Evolutionary conservation across 768 basidiomycete genomes (phyloP).

Genomic region (Amanita rubescens): DNA sequence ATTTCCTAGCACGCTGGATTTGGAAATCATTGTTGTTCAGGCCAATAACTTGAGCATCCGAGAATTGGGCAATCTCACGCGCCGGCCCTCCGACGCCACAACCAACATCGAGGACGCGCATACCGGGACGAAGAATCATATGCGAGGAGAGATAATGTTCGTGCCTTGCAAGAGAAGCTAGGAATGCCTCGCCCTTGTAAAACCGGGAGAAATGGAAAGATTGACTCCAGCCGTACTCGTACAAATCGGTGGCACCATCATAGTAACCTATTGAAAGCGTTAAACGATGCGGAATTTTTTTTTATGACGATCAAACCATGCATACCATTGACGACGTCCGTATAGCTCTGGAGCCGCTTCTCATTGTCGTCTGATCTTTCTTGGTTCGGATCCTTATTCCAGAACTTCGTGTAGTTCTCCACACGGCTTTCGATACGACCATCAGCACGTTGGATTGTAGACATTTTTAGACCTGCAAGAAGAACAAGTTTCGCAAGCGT

Average conservation of each 20-base stretch:
- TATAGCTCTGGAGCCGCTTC: slow-evolving; percentile 74
- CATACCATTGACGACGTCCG: slow-evolving; percentile 90
- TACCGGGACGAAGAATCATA: slow-evolving; percentile 79
- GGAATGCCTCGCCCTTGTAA: slow-evolving; percentile 82
- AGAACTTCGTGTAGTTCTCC: slow-evolving; percentile 84
- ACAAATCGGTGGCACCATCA: slow-evolving; percentile 91
- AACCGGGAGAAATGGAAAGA: slow-evolving; percentile 98
- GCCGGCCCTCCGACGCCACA: slow-evolving; percentile 98
- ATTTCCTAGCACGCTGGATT: slow-evolving; percentile 74
- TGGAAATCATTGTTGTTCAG: slow-evolving; percentile 98
- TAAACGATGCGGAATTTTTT: background rate
- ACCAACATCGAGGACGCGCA: slow-evolving; percentile 96
- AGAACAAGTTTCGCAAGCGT: background rate
- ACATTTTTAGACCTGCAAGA: background rate
- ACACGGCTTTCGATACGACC: slow-evolving; percentile 63
- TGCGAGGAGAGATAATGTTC: slow-evolving; percentile 94
- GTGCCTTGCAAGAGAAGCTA: slow-evolving; percentile 78
- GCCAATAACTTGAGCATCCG: slow-evolving; percentile 78
- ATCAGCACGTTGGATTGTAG: slow-evolving; percentile 30
- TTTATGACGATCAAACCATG: no score
- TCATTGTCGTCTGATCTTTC: slow-evolving; percentile 62
- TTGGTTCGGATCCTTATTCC: slow-evolving; percentile 74
- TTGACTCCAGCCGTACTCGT: slow-evolving; percentile 89
- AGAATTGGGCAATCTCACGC: slow-evolving; percentile 87
- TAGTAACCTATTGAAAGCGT: slow-evolving; percentile 65